Base-by-base conservation (phyloP, 1,284 basidiomycete species). In the Ganoderma sinense region DNA sequence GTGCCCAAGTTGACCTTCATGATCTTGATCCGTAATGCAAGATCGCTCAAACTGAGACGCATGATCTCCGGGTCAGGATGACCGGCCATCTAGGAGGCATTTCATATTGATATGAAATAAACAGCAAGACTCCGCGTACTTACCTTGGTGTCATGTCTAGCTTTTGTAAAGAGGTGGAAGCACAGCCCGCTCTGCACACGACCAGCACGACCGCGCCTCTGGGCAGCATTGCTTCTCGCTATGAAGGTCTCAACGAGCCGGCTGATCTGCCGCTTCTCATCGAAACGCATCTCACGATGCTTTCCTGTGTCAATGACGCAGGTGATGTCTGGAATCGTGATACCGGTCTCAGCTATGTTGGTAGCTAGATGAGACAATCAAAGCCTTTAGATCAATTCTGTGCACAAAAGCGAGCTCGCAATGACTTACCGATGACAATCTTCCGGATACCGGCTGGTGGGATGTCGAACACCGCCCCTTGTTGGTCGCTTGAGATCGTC, bases 271-370 rank as follows among this genome's bases (percentile, higher is more conserved):
- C 97, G 90, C 82, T 99, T 99, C 83, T 99, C 98, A 78, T 99
- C 97, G 78, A 97, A 99, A 72, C 93, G 89, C 93, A 97, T 97
- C 82, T 96, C 93, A 72, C 94, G 88, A 79, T 99, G 97, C 78
- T 96, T 97, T 62, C 98, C 98, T 0, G 92, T 90, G 80, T 99
- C 98, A 68, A 99, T 97, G 16, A 99, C 98, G 76, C 97, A 97
- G 2, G 97, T 99, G 69, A 99, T 95, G 77, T 99, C 98, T 5
- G 97, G 97, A 69, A 99, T 99, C 0, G 97, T 99, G 70, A 99
- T 94, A 80, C 97, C 97, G 16, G 89, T 92, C 78, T 91, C 92
- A 23, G 91, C 91, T 74, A 95, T 93, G 75, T 94, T 94, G 7
- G 90, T 94, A 7, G 91, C 91, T 92, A 68, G 23, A 64, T 58